phyloP scores from a whole-genome alignment of 2,329 filamentous ascomycete genomes.

The Blastomyces parvus region DNA sequence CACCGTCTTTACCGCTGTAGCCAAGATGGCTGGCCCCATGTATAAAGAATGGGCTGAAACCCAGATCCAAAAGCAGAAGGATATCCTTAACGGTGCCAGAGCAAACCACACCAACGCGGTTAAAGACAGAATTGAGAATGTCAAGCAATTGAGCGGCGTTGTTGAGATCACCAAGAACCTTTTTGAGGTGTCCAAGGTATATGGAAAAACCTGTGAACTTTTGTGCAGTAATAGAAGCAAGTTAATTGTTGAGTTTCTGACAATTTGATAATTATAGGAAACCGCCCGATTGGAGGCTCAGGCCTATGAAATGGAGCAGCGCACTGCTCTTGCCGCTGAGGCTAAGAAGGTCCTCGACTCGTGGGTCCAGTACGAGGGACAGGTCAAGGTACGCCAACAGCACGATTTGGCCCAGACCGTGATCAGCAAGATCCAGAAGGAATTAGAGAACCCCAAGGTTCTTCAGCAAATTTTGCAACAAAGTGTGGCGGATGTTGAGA shows the following conservation, averaged over 20 bases:
- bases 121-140: constrained; percentile 85
- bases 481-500: constrained; percentile 92
- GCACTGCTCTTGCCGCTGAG: constrained; percentile 81
- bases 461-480: constrained; percentile 97
- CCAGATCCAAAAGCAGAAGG: constrained; percentile 86
- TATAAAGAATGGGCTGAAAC: constrained; percentile 87
- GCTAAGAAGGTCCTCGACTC: constrained; percentile 94
- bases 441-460: constrained; percentile 94
- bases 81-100: constrained; percentile 87
- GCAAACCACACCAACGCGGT: constrained; percentile 93
- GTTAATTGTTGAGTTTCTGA: background rate
- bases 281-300: constrained; percentile 91
- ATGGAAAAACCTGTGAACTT: constrained; percentile 14
- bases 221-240: background rate
- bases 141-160: constrained; percentile 87
- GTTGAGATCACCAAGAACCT: constrained; percentile 95
- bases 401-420: constrained; percentile 84
- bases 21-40: constrained; percentile 84
- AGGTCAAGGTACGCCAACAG: constrained; percentile 99
- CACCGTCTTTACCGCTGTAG: constrained; percentile 83
- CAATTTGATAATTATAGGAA: constrained; percentile 52
- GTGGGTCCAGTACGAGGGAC: constrained; percentile 96
- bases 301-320: constrained; percentile 95
- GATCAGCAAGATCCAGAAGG: constrained; percentile 97
- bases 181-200: constrained; percentile 96